phyloP scores from a whole-genome alignment of 2,329 filamentous ascomycete species.

The Claviceps spartinae region DNA sequence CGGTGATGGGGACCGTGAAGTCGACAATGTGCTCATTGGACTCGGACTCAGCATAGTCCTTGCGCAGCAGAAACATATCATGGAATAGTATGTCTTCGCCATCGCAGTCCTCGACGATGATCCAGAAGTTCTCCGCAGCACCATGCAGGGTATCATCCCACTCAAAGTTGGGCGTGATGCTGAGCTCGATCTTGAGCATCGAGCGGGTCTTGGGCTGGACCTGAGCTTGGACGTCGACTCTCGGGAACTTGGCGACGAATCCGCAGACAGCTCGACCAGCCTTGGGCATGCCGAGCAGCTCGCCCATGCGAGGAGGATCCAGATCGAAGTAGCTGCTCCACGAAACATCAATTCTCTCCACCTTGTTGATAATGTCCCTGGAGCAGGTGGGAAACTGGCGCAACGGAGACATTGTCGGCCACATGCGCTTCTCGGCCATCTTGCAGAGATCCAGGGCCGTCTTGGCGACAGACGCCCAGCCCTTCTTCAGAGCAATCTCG shows the following conservation, averaged over 20 bases:
- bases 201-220: conserved; percentile 91
- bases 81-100: conserved; percentile 92
- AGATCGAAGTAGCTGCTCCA: conserved; percentile 94
- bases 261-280: conserved; percentile 75
- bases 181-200: conserved; percentile 79
- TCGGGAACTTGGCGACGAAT: conserved; percentile 82
- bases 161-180: conserved; percentile 85
- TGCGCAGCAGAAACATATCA: conserved; percentile 83
- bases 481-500: conserved; percentile 93
- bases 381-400: conserved; percentile 79
- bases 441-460: conserved; percentile 90
- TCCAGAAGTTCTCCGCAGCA: conserved; percentile 86
- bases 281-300: conserved; percentile 80
- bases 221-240: conserved; percentile 82
- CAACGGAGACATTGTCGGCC: conserved; percentile 95
- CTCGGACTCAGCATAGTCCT: conserved; percentile 74
- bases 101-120: conserved; percentile 92
- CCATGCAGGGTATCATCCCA: conserved; percentile 91
- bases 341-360: conserved; percentile 85
- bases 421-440: conserved; percentile 99
- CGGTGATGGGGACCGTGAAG: conserved; percentile 89
- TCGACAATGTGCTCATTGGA: conserved; percentile 90
- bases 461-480: conserved; percentile 87
- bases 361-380: conserved; percentile 76
- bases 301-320: conserved; percentile 90